A percentile compares a stretch with the other conserved stretches of the same genome.
Evolutionary conservation across 1,284 basidiomycete genomes (phyloP).

Genomic region (Marasmius fiardii): DNA sequence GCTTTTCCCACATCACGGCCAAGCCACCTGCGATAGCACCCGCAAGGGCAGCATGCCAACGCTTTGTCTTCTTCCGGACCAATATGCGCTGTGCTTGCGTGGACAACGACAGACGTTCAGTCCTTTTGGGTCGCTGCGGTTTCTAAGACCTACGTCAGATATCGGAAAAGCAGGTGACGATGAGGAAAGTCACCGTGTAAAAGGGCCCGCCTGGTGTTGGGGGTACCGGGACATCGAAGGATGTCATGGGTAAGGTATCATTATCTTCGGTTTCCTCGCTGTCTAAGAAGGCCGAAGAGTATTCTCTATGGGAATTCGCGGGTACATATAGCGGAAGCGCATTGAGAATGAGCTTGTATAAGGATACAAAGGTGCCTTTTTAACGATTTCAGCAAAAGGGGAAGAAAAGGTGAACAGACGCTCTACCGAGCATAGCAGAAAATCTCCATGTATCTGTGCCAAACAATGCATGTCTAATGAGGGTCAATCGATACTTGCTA

Average conservation of each 20-base stretch:
- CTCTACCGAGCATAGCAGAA: conserved; percentile 78
- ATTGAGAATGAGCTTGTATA: conserved; percentile 85
- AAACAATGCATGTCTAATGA: conserved; percentile 77
- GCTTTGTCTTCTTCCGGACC: conserved; percentile 60
- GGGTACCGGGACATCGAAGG: conserved; percentile 22
- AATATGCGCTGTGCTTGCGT: conserved; percentile 60
- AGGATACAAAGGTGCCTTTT: conserved; percentile 71
- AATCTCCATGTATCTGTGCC: conserved; percentile 80
- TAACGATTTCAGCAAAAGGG: not conserved
- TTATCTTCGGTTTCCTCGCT: conserved; percentile 21
- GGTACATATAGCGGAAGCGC: conserved; percentile 78
- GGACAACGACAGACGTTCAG: conserved; percentile 56
- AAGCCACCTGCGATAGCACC: conserved; percentile 80
- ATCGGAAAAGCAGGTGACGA: not conserved
- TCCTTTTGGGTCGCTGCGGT: conserved; percentile 25
- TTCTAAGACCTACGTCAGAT: conserved; percentile 16
- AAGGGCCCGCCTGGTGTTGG: conserved; percentile 17
- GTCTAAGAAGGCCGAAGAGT: conserved; percentile 37
- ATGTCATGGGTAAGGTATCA: conserved; percentile 22
- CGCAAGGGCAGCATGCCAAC: conserved; percentile 90
- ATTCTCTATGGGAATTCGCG: conserved; percentile 28
- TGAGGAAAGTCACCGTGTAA: conserved; percentile 3
- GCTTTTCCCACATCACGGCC: conserved; percentile 84
- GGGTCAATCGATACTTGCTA: conserved; percentile 48
- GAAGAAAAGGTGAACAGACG: not conserved